phyloP scores from a whole-genome alignment of 2,329 filamentous ascomycete species.

The Acarospora socialis region DNA sequence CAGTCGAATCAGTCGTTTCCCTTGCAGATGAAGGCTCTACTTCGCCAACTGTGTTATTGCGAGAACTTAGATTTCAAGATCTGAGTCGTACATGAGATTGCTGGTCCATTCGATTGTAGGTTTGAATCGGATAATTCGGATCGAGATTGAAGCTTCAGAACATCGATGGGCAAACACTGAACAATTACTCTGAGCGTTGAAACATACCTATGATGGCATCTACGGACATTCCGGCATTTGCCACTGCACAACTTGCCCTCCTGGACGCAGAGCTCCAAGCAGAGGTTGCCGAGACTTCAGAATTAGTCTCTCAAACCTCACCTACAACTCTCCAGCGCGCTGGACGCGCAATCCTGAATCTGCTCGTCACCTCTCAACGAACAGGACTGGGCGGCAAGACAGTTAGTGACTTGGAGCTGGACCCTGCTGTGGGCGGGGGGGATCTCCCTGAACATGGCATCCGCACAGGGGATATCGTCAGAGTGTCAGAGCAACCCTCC shows the following conservation, averaged over 20 bases:
- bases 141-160: no score
- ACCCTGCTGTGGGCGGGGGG: conserved; percentile 39
- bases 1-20: no score
- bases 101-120: no score
- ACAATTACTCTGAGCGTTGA: no score
- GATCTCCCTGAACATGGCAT: conserved; percentile 32
- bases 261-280: conserved; percentile 57
- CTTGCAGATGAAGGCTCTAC: no score
- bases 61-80: no score
- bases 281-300: conserved; percentile 56
- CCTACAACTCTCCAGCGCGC: conserved; percentile 58
- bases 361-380: conserved; percentile 58
- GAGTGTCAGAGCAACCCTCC: conserved; percentile 28
- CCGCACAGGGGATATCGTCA: conserved; percentile 33
- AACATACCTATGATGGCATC: no score
- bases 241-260: conserved; percentile 53
- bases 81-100: no score
- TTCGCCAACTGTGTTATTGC: no score
- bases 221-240: conserved; percentile 56
- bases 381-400: conserved; percentile 88
- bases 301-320: conserved; percentile 51
- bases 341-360: conserved; percentile 65
- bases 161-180: no score
- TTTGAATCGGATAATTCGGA: no score
- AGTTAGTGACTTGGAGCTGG: conserved; percentile 62